Base-by-base conservation (phyloP, 306 rosid species). In the Quercus robur region DNA sequence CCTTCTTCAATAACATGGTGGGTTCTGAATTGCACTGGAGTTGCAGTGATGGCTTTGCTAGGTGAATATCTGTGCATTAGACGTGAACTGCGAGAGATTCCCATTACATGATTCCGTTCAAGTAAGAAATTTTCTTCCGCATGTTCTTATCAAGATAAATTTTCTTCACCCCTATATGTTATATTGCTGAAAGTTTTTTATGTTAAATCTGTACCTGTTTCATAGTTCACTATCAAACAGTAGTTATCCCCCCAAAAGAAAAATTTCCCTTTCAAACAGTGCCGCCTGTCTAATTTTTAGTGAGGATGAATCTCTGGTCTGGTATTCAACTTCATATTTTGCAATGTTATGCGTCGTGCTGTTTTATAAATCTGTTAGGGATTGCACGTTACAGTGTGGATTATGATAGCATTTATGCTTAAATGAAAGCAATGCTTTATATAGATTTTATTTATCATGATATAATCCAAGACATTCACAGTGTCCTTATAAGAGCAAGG, bases 1-100 rank as follows among this genome's bases (percentile, higher is more conserved):
- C 99, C 99, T 72, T 89, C 97, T 59, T 89, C 99, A 63, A 74
- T 90, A 75, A 87, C 97, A n/a, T 93, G 99, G 99, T 96, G 99
- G 99, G 77, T 93, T 81, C 97, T 93, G 81, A 88, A 91, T 85
- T 97, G 90, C 82, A 88, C 94, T 77, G 99, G 98, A 85, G 30
- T 96, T 86, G 97, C 92, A 68, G 85, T 89, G 80, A 93, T 91
- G 99, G 91, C 90, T 84, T 78, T 89, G 79, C 85, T 96, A 58
- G 97, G 99, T 77, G 91, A 82, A 81, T 79, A 85, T 83, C 89
- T 96, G 78, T 96, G 97, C 86, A 82, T 80, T 73, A 90, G 5
- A 70, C 97, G 97, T 11, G 98, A 96, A 80, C 77, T 28, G 56
- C 86, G 18, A 69, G 99, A 96, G 71, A 93, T 96, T 80, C 93